Evolutionary conservation across 2,329 filamentous ascomycete species (phyloP), one percentile per base, ranked within the genome.

Genomic region (Nothomitra cinnamomea): DNA sequence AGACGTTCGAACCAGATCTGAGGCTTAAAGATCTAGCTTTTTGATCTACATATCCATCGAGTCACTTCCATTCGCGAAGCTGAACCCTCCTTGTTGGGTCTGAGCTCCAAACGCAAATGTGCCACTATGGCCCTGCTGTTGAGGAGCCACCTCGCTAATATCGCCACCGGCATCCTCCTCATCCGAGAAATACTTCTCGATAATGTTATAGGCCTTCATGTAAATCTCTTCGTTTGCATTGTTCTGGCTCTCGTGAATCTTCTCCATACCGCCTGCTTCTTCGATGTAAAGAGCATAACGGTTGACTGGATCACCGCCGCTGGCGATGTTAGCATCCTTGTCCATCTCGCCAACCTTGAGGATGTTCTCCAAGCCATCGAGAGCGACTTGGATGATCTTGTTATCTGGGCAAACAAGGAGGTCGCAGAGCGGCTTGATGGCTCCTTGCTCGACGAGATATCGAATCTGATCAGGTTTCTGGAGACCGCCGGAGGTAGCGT

Each of bases 161-260:
- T 89, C 88, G 58, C 69, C 75, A 48, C 71, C 79, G 58, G 77
- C 78, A 66, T 94, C 92, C 54, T 96, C 92, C 61, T 98, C 92
- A 64, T 98, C 92, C 0, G 89, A 95, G 75, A 98, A 98, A 79
- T 98, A 98, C 76, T 95, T 95, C 78, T 98, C 92, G 61, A 98
- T 98, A 71, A 98, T 98, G 78, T 94, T 96, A 78, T 96, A 98
- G 0, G 92, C 92, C 81, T 98, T 98, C 90, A 98, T 96, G 78
- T 98, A 98, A 62, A 98, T 98, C 72, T 98, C 92, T 73, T 98
- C 92, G 72, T 98, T 98, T 74, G 90, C 90, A 64, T 98, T 98
- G 75, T 94, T 95, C 76, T 98, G 92, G 79, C 92, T 96, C 63
- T 96, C 90, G 72, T 98, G 92, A 62, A 98, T 96, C 83, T 96